Base-by-base conservation (phyloP, 176 grass and related monocot genomes). In the Oryza punctata region DNA sequence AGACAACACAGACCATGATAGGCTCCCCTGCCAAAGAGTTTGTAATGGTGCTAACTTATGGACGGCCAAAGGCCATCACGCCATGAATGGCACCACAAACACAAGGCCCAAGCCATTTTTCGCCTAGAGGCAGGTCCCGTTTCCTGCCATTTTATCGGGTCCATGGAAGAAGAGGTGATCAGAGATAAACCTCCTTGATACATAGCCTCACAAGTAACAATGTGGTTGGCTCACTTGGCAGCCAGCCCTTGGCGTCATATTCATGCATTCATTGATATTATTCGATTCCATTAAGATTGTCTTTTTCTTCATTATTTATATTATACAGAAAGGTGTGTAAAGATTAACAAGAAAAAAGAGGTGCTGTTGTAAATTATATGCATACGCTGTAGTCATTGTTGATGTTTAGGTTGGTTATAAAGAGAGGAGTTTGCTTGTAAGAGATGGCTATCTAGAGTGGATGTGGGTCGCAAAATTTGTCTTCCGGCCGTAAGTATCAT, bases 1-100 rank as follows among this genome's bases (percentile, higher is more conserved):
- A 86, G 50, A 85, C 52, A 63, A 57, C 90, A 76, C 84, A 87
- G 28, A 69, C 94, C 54, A 35, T 84, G 25, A 73, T 85, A 14
- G 91, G 94, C 15, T 72, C 89, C 30, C 91, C 94, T 0, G 94
- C 91, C 1, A 82, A 84, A 70, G 91, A 94, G 37, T 91, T 91
- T 69, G 74, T 97, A 25, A 91, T 94, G 81, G 87, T 90, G 81
- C 81, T 97, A 38, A 88, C 84, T 78, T 97, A 97, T 26, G 78
- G 91, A 35, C 89, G 86, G 50, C 50, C 74, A 54, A 87, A 87
- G 52, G 35, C 69, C 81, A 63, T 77, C 16, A 50, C 44, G 24
- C 21, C 60, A 37, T 92, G 83, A 92, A 65, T 30, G 60, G 52
- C 30, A 33, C 63, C 30, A 6, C 60, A 38, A 38, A 38, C 37